Conservation (phyloP, 805 yeast genomes). For the Candida taoyuanica region DNA sequence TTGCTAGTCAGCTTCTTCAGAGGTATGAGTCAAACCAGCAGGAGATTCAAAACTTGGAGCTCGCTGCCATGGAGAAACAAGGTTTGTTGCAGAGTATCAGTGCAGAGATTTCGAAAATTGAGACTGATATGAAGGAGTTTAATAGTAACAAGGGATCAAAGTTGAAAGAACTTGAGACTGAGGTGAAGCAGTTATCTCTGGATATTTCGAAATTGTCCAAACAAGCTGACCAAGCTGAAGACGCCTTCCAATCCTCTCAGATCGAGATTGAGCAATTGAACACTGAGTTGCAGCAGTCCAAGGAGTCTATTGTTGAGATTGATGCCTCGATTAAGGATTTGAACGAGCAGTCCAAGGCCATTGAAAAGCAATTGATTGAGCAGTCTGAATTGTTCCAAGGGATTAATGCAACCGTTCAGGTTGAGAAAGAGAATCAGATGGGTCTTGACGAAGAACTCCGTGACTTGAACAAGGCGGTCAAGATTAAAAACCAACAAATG, state of each 20-base stretch:
- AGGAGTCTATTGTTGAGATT: slow-evolving; percentile 38
- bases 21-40: slow-evolving; percentile 41
- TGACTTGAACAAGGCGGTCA: slow-evolving; percentile 48
- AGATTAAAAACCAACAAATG: slow-evolving; percentile 35
- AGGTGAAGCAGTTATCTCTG: slow-evolving; percentile 39
- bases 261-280: slow-evolving; percentile 66
- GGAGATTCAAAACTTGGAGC: slow-evolving; percentile 42
- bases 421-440: slow-evolving; percentile 48
- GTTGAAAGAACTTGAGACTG: slow-evolving; percentile 56
- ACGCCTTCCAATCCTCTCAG: slow-evolving; percentile 56
- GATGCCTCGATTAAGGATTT: slow-evolving; percentile 34
- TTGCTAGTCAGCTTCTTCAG: slow-evolving; percentile 50
- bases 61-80: slow-evolving; percentile 34
- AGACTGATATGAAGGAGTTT: slow-evolving; percentile 79
- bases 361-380: slow-evolving; percentile 27
- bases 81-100: slow-evolving; percentile 30
- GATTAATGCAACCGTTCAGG: slow-evolving; percentile 23
- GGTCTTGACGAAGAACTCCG: slow-evolving; percentile 75
- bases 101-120: slow-evolving; percentile 48
- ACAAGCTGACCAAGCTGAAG: slow-evolving; percentile 43
- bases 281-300: slow-evolving; percentile 46
- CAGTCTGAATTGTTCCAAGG: slow-evolving; percentile 26
- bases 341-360: slow-evolving; percentile 22
- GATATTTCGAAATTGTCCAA: slow-evolving; percentile 35
- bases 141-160: slow-evolving; percentile 75